Base-by-base conservation (phyloP, 805 yeast genomes). In the Alloascoidea africana region DNA sequence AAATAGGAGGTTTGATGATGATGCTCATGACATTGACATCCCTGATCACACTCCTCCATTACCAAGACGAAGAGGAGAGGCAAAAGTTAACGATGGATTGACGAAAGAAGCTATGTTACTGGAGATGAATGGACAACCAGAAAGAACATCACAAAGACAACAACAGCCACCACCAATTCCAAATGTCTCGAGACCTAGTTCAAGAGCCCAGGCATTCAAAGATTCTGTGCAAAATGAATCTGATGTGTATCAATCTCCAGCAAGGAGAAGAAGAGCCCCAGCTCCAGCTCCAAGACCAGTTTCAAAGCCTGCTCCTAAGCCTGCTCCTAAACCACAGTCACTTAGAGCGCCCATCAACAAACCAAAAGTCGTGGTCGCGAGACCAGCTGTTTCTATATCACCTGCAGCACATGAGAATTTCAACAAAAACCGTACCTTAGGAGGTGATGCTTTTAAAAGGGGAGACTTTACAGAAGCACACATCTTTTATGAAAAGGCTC, bases 401-500 rank as follows among this genome's bases (percentile, higher is more conserved):
- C 38, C 58, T 5, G 46, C 57, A 11, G 53, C 50, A 16, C 35
- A 49, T 36, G 57, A 56, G 33, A 45, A 55, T 47, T 45, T 53
- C 15, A 33, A 42, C 2, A 41, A 50, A 2, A 39, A 54, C 11
- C 49, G 63, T 13, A 42, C 46, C 4, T 60, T 59, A 17, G 98
- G 86, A 4, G 59, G 72, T 4, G 65, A 65, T 14, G 65, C 74
- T 1, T 91, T 76, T 60, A 70, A 72, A 39, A 67, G 73, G n/a
- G 99, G 99, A 14, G 89, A 91, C 53, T 91, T 79, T 52, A 54
- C 73, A 3, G 51, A 60, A 3, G 87, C 98, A 0, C 60, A 72
- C 11, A 66, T 59, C 18, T 63, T 65, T 38, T 91, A 82, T 51
- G 63, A 70, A 19, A 60, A 67, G 32, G 66, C 79, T 1, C 54